These are phyloP conservation scores for Betula pendula DNA, from an alignment of 306 rosid genomes.

Conservation along the genomic window DNA sequence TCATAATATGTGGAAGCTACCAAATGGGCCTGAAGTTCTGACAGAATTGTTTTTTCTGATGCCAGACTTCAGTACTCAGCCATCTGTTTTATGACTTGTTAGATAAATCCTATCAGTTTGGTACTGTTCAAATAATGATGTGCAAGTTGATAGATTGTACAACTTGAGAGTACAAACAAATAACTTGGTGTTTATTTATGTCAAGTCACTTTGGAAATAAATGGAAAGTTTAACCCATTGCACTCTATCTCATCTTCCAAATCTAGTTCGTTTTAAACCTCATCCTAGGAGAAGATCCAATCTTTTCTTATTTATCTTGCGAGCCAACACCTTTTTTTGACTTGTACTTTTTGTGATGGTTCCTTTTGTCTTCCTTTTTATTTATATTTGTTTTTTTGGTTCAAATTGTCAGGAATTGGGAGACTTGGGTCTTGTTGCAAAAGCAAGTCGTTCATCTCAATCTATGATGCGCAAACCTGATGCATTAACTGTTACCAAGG, in stretches of 20 bases:
- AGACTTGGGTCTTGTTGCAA: constrained; percentile 86
- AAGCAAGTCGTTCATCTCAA: constrained; percentile 78
- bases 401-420: constrained; percentile 58
- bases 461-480: constrained; percentile 81
- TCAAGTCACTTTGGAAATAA: background rate
- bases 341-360: background rate
- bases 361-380: background rate
- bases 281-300: background rate
- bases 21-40: background rate
- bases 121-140: background rate
- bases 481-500: constrained; percentile 72
- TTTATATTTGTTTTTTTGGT: constrained; percentile 11
- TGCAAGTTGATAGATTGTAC: background rate
- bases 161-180: background rate
- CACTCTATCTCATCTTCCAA: background rate
- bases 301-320: background rate
- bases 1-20: background rate
- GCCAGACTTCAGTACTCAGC: background rate
- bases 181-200: background rate
- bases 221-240: background rate
- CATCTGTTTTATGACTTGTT: background rate
- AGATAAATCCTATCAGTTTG: background rate
- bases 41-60: background rate
- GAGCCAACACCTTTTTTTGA: background rate
- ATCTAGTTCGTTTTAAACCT: background rate